Percentiles rank a stretch among this genome's conserved stretches.
Conservation (phyloP, 2,329 filamentous ascomycete genomes). For the Diplodia scrobiculata region DNA sequence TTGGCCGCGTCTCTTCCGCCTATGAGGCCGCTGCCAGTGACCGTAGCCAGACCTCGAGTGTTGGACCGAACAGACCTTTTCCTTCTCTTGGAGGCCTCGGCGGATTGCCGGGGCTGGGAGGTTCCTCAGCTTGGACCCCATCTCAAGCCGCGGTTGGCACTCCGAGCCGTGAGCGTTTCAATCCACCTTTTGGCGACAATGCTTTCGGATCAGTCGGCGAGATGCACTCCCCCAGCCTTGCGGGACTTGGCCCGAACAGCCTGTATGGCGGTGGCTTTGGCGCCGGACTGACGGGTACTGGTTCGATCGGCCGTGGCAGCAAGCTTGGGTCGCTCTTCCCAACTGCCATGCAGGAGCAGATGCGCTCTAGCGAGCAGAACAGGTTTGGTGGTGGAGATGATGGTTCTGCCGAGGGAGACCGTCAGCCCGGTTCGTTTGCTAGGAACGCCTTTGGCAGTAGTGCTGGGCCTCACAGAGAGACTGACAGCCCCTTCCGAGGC, state of each 20-base stretch:
- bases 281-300: slow-evolving; percentile 57
- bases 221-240: slow-evolving; percentile 71
- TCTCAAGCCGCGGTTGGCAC: slow-evolving; percentile 74
- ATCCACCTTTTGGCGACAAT: slow-evolving; percentile 58
- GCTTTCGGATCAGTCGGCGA: slow-evolving; percentile 78
- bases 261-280: slow-evolving; percentile 60
- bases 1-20: slow-evolving; percentile 49
- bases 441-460: slow-evolving; percentile 58
- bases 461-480: slow-evolving; percentile 42
- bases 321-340: slow-evolving; percentile 89
- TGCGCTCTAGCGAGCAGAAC: slow-evolving; percentile 61
- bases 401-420: slow-evolving; percentile 42
- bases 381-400: slow-evolving; percentile 61
- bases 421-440: slow-evolving; percentile 62
- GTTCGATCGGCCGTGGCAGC: slow-evolving; percentile 72
- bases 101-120: slow-evolving; percentile 58
- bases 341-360: slow-evolving; percentile 84
- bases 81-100: slow-evolving; percentile 62
- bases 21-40: slow-evolving; percentile 71
- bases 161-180: slow-evolving; percentile 62
- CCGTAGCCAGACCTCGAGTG: slow-evolving; percentile 89
- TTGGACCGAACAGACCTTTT: slow-evolving; percentile 72
- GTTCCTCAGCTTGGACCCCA: slow-evolving; percentile 64
- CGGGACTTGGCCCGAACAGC: slow-evolving; percentile 63
- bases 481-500: slow-evolving; percentile 46